Evolutionary conservation across 2,329 filamentous ascomycete species (phyloP), one percentile per base, ranked within the genome.

Genomic region (Lasiodiplodia citricola): DNA sequence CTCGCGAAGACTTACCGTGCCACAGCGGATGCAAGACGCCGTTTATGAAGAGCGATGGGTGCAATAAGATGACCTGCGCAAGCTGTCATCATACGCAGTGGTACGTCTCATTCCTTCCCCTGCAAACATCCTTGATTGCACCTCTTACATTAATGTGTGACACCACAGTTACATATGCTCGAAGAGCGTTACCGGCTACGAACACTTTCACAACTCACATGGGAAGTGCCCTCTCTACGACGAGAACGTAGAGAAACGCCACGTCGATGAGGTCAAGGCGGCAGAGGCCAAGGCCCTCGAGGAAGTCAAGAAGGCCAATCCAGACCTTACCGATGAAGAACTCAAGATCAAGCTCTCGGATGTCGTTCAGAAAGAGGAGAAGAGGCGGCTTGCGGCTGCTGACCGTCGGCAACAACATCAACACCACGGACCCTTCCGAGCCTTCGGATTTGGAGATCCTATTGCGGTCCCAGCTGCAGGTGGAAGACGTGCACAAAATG

Each of bases 51-150:
- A 87, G 90, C 44, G 77, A 82, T 38, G 93, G 93, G 2, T 97
- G 93, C 81, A 96, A 96, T 81, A 94, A 94, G 80, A 92, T 97
- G 87, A 85, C 78, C 0, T 97, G 93, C 77, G 83, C 87, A 0
- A 85, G 85, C n/a, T 90, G 87, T 73, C 70, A 73, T 3, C 84
- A 84, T 54, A 69, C 81, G 8, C 87, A 89, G 78, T 90, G 87
- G 78, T 87, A 84, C 70, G 74, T 80, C 10, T n/a, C 37, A 28
- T 11, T 7, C 25, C 31, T n/a, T 25, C 18, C 18, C 25, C 56
- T 66, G n/a, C 25, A 31, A 57, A 11, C 23, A 23, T 25, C 28
- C 23, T 35, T 31, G 25, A 63, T 31, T 55, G 14, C 25, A 37
- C 7, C 35, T 57, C 31, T 23, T 38, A 51, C 86, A 87, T 55